A percentile compares a stretch with the other conserved stretches of the same genome.
Conservation (phyloP, 331 rosid genomes). For the Ulmus americana region DNA sequence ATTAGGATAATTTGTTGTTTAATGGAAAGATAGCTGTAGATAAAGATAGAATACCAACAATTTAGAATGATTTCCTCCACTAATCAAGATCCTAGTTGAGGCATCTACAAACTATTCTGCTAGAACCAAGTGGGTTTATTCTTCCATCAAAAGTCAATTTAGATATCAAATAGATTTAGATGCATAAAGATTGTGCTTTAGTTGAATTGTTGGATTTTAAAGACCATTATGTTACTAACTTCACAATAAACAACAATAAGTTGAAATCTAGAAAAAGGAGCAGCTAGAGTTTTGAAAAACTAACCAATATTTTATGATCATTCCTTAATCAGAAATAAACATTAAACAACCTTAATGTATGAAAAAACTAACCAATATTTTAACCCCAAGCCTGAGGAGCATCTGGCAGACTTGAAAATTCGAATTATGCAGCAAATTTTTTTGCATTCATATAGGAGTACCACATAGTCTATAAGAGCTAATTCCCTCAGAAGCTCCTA, state of each 20-base stretch:
- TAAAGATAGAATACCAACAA: slow-evolving; percentile 14
- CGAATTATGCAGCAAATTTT: background rate
- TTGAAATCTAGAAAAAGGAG: too few relatives aligned
- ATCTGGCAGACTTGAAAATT: background rate
- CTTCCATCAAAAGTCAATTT: slow-evolving; percentile 10
- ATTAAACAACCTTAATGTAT: background rate
- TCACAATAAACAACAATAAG: too few relatives aligned
- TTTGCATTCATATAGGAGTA: too few relatives aligned
- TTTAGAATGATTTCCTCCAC: slow-evolving; percentile 29
- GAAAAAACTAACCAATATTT: background rate
- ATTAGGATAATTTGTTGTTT: slow-evolving; percentile 7
- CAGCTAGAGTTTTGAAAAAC: too few relatives aligned
- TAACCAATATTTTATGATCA: too few relatives aligned
- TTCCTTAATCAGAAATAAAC: too few relatives aligned
- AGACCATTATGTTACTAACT: too few relatives aligned
- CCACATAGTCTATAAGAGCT: background rate
- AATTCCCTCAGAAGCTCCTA: background rate
- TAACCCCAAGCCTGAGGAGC: background rate
- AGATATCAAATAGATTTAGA: background rate
- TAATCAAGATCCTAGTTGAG: slow-evolving; percentile 28
- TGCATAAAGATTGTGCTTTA: background rate
- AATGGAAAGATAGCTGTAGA: slow-evolving; percentile 9
- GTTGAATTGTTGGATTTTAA: slow-evolving; percentile 4
- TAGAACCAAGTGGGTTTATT: slow-evolving; percentile 10
- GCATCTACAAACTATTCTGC: slow-evolving; percentile 13